A percentile compares a stretch with the other conserved stretches of the same genome.
Evolutionary conservation across 2,329 filamentous ascomycete species (phyloP).

Genomic region (Colletotrichum phormii): DNA sequence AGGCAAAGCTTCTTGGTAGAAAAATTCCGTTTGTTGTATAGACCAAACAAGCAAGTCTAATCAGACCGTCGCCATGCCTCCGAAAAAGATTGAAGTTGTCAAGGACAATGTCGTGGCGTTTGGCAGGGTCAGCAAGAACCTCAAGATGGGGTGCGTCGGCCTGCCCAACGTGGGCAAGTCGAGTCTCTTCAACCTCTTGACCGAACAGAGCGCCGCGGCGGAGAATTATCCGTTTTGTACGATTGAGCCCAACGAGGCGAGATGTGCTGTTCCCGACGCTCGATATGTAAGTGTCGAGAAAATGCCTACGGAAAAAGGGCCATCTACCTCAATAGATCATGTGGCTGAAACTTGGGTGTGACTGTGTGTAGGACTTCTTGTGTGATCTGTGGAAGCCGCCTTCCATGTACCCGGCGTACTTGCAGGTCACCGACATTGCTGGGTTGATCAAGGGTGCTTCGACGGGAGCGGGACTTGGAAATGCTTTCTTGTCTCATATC

Average conservation of each 20-base stretch:
- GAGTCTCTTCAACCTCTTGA: conserved; percentile 59
- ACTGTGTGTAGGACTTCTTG: conserved; percentile 52
- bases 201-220: conserved; percentile 56
- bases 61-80: background rate
- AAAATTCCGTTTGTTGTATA: background rate
- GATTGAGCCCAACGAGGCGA: conserved; percentile 59
- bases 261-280: conserved; percentile 56
- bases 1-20: background rate
- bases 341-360: conserved; percentile 19
- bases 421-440: conserved; percentile 59
- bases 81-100: background rate
- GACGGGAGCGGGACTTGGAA: conserved; percentile 56
- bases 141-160: conserved; percentile 60
- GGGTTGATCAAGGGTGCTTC: conserved; percentile 58
- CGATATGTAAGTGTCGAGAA: conserved; percentile 51
- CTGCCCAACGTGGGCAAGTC: conserved; percentile 59
- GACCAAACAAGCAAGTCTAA: background rate
- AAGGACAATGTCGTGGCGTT: conserved; percentile 54
- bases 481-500: conserved; percentile 58
- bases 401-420: conserved; percentile 56
- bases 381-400: conserved; percentile 59
- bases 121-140: conserved; percentile 55
- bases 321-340: no score
- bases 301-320: background rate
- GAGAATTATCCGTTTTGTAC: conserved; percentile 61